A percentile compares a stretch with the other conserved stretches of the same genome.
Evolutionary conservation across 2,329 filamentous ascomycete genomes (phyloP).

Genomic region (Drechmeria coniospora): DNA sequence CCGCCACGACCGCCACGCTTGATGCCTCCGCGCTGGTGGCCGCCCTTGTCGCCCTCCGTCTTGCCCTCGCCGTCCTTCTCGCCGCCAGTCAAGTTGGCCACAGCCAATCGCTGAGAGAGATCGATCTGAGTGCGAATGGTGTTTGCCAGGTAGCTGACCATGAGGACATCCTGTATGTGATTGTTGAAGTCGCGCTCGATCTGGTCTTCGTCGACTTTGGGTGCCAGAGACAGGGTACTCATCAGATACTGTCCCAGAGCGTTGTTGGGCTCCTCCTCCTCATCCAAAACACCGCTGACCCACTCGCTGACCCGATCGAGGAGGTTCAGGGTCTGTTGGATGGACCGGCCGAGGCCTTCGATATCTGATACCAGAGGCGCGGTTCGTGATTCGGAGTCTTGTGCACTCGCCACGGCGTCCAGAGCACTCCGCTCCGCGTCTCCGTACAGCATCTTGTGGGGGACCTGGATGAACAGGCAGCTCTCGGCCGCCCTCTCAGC

Average conservation of each 20-base stretch:
- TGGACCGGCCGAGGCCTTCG: constrained; percentile 69
- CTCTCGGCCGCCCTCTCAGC: constrained; percentile 89
- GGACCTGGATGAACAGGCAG: constrained; percentile 94
- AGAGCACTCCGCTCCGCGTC: constrained; percentile 53
- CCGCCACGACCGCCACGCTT: constrained; percentile 37
- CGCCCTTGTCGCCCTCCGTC: constrained; percentile 25
- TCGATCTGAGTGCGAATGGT: constrained; percentile 98
- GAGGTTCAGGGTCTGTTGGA: constrained; percentile 79
- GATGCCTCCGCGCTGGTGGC: constrained; percentile 28
- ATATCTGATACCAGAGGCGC: constrained; percentile 72
- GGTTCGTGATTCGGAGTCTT: constrained; percentile 60
- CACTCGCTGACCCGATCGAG: constrained; percentile 85
- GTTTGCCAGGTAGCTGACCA: constrained; percentile 96
- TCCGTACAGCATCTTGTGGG: constrained; percentile 82
- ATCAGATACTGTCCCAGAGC: constrained; percentile 90
- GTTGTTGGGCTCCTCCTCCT: constrained; percentile 78
- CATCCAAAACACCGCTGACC: constrained; percentile 85
- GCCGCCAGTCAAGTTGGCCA: constrained; percentile 43
- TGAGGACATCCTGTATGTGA: constrained; percentile 96
- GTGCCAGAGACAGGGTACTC: constrained; percentile 81
- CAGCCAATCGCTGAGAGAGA: constrained; percentile 85
- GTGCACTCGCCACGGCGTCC: constrained; percentile 71
- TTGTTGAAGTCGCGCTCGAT: constrained; percentile 99
- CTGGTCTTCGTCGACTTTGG: constrained; percentile 80
- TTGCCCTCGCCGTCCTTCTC: constrained; percentile 36